Conservation (phyloP, 163 green algal species). For the Volvox carteri region DNA sequence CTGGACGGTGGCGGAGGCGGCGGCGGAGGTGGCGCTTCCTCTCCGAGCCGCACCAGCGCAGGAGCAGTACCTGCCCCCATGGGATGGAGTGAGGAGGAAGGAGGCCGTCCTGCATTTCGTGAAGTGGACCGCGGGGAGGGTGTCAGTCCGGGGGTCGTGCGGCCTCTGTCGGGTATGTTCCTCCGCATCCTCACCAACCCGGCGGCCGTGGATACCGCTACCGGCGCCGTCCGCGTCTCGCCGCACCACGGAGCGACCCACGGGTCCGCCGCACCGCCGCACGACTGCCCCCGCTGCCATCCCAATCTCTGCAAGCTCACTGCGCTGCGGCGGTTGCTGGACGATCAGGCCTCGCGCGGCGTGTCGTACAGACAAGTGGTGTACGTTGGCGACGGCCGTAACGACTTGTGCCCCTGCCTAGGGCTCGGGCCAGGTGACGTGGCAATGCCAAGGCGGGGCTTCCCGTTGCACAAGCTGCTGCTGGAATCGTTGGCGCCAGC, state of each 20-base stretch:
- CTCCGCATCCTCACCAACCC: constrained; percentile 29
- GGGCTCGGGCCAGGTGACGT: constrained; percentile 13
- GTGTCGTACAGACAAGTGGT: constrained; percentile 37
- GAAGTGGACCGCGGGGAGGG: too few species aligned
- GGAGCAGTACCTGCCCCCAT: too few species aligned
- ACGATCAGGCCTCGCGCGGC: neutral
- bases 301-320: constrained; percentile 48
- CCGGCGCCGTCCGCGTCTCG: neutral
- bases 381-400: constrained; percentile 42
- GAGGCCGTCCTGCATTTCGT: too few species aligned
- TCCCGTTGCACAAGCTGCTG: constrained; percentile 38
- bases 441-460: constrained; percentile 21
- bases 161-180: neutral
- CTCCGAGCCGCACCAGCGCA: neutral
- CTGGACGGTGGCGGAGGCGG: constrained; percentile 17
- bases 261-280: constrained; percentile 3
- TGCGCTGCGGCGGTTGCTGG: constrained; percentile 9
- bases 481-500: neutral
- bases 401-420: constrained; percentile 46
- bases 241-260: constrained; percentile 13
- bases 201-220: neutral
- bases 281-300: constrained; percentile 36
- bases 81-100: too few species aligned
- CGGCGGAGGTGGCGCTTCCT: neutral
- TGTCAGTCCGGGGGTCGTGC: too few species aligned